Base-by-base conservation (phyloP, 2,329 filamentous ascomycete genomes). In the Diaporthe sp. region DNA sequence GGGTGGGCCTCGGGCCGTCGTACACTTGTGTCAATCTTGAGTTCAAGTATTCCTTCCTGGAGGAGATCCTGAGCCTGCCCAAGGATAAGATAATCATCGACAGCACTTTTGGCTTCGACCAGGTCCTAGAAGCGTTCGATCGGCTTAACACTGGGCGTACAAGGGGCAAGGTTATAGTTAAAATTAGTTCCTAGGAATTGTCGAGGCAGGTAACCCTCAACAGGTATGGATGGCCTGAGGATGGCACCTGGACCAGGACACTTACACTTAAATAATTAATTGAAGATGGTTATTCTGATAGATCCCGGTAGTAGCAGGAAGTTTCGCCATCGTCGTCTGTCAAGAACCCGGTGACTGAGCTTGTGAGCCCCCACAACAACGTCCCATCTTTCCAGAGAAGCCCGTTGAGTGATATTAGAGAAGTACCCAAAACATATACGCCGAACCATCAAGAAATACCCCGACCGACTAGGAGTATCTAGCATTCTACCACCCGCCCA, bases 1-100 rank as follows among this genome's bases (percentile, higher is more conserved):
- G 67, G 42, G 22, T 38, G 35, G 55, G 72, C n/a, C 47, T 74
- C 40, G 67, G 72, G 10, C 67, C 2, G 12, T 74, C 67, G 35
- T 72, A 74, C 45, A 47, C 42, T 28, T 74, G 72, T 38, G 67
- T 74, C 57, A 72, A 71, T 28, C 67, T 71, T 22, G 67, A 57
- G 12, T 71, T 47, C 67, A 74, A 33, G 33, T 25, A 61, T 6
- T 40, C 72, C 19, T 71, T 35, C 28, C 35, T 66, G 30, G 55
- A 74, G 45, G 71, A 58, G 28, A 25, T 60, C 10, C 40, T 69
- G 28, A n/a, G 33, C 47, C 40, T 69, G 12, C 71, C 71, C 35
- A 60, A 58, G 38, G 35, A 58, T 2, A 60, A 38, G 52, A 69
- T 73, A 19, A 70, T 69, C 13, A 33, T 73, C 35, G 71, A 69